Base-by-base conservation (phyloP, 805 yeast genomes). In the Henningerozyma blattae region DNA sequence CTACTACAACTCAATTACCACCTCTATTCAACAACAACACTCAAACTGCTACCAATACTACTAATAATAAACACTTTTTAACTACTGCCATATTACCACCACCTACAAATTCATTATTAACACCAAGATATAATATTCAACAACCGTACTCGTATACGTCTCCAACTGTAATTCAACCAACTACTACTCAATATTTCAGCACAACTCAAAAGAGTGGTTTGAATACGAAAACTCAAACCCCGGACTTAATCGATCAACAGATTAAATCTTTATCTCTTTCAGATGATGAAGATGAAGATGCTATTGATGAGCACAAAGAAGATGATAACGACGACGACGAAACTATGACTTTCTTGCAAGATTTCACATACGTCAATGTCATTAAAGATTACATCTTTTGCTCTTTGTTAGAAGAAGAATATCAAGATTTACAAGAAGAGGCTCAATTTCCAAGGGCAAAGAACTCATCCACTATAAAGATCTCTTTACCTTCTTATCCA, bases 351-450 rank as follows among this genome's bases (percentile, higher is more conserved):
- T 42, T 44, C 28, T 28, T 35, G 13, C 44, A 43, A 4, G 31
- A 41, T 12, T 40, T 43, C n/a, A 38, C 37, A 6, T 38, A 35
- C 15, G 54, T 51, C 14, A 43, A 47, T 24, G 30, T 48, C 17
- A 43, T 54, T 15, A 48, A 39, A 26, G 58, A 54, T 38, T 55
- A 51, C 34, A 33, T 51, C 30, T 32, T 53, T 14, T 54, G 58
- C 31, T 37, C 46, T 12, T 33, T 53, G 31, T 34, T 52, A 27
- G 59, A 54, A 35, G 51, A 52, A 15, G 50, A 48, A 15, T 45
- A 31, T 22, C 44, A 39, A 15, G 37, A 38, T 10, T 39, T 34
- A 8, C 36, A 30, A 3, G 38, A 25, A 15, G 39, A 20, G 10
- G 22, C 7, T n/a, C n/a, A n/a, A n/a, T n/a, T n/a, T n/a, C n/a